Evolutionary conservation across 1,139 yeast genomes (phyloP).

Genomic region (Tardiomyces digboiensis): DNA sequence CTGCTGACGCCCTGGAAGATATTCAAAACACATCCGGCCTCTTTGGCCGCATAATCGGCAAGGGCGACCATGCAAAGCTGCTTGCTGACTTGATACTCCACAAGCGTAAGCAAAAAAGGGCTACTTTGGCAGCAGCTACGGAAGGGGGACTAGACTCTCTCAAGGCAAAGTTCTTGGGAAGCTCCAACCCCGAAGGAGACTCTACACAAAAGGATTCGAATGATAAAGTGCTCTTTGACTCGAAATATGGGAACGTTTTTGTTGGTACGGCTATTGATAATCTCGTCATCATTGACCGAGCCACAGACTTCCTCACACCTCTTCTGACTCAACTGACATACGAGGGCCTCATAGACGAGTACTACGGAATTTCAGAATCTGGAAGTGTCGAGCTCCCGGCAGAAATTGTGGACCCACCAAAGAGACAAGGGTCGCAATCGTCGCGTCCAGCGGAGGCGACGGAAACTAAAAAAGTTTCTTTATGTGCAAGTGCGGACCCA

Average conservation of each 20-base stretch:
- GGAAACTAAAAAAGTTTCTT: constrained; percentile 22
- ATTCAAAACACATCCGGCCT: constrained; percentile 27
- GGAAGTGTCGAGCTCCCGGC: constrained; percentile 35
- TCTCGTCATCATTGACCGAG: constrained; percentile 69
- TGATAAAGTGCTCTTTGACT: constrained; percentile 14
- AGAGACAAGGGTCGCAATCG: not conserved
- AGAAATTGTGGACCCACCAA: constrained; percentile 17
- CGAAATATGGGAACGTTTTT: constrained; percentile 23
- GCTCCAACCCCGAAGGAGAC: constrained; percentile 3
- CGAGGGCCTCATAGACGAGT: constrained; percentile 72
- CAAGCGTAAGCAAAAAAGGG: constrained; percentile 9
- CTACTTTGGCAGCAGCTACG: constrained; percentile 7
- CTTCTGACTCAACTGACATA: constrained; percentile 71
- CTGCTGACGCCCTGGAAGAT: constrained; percentile 34
- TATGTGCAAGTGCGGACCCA: constrained; percentile 27
- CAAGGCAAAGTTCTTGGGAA: not conserved
- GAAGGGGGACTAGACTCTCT: constrained; percentile 1
- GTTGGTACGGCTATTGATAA: constrained; percentile 29
- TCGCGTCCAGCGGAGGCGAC: not conserved
- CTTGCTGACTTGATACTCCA: constrained; percentile 30
- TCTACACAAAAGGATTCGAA: not conserved
- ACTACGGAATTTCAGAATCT: constrained; percentile 42
- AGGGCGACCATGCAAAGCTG: constrained; percentile 36
- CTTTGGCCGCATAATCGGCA: constrained; percentile 36
- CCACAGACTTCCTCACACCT: constrained; percentile 63